A percentile compares a stretch with the other conserved stretches of the same genome.
These are phyloP conservation scores for Trichoderma citrinoviride DNA, from an alignment of 2,329 filamentous ascomycete species.

Conservation along the genomic window DNA sequence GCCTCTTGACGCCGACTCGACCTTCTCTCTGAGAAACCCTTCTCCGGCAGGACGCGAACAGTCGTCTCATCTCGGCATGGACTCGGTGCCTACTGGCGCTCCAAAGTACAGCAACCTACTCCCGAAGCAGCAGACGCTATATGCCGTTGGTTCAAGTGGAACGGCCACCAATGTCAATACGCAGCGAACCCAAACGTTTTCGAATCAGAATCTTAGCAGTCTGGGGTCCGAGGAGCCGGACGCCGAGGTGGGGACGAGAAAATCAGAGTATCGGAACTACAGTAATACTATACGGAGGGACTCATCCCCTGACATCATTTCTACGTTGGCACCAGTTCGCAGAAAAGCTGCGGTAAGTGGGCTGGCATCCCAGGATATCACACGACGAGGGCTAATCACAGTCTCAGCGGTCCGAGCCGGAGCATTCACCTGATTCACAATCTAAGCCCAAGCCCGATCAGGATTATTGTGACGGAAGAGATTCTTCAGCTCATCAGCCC, in stretches of 20 bases:
- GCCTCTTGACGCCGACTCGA: slow-evolving; percentile 30
- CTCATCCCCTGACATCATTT: slow-evolving; percentile 26
- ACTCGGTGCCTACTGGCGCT: slow-evolving; percentile 24
- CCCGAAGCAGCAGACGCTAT: slow-evolving; percentile 1
- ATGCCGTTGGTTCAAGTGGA: slow-evolving; percentile 32
- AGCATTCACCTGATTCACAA: not conserved
- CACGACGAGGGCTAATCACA: not conserved
- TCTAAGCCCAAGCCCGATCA: slow-evolving; percentile 1
- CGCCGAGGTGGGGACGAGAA: slow-evolving; percentile 9
- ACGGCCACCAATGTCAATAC: slow-evolving; percentile 39
- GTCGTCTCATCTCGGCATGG: slow-evolving; percentile 35
- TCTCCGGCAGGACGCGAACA: slow-evolving; percentile 40
- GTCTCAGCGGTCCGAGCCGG: not conserved
- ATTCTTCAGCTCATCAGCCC: not conserved
- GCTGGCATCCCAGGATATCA: not conserved
- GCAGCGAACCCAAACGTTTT: slow-evolving; percentile 30
- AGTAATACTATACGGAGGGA: slow-evolving; percentile 2
- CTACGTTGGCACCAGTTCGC: not conserved
- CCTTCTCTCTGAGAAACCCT: slow-evolving; percentile 37
- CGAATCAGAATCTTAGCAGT: slow-evolving; percentile 30
- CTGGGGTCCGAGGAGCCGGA: slow-evolving; percentile 18
- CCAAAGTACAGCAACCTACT: slow-evolving; percentile 14
- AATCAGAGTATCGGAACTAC: not conserved
- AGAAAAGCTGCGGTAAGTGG: not conserved
- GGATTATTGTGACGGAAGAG: slow-evolving; percentile 4